Percentiles rank a stretch among this genome's conserved stretches.
Evolutionary conservation across 805 yeast genomes (phyloP).

Genomic region (Candida maesae): DNA sequence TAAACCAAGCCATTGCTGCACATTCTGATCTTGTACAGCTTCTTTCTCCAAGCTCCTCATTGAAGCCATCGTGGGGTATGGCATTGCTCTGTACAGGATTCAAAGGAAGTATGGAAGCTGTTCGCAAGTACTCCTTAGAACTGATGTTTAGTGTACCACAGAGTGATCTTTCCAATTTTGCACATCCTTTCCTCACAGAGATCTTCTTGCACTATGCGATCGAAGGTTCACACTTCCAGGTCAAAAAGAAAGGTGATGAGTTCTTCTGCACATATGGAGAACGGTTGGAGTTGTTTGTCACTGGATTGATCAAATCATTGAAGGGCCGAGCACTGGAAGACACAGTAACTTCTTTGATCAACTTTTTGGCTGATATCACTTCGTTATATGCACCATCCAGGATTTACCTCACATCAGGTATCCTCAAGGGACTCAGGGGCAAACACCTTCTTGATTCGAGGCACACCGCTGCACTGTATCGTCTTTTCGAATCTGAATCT

Average conservation of each 20-base stretch:
- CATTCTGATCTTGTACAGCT: constrained; percentile 54
- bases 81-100: constrained; percentile 73
- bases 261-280: constrained; percentile 57
- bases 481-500: constrained; percentile 34
- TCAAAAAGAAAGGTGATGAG: constrained; percentile 31
- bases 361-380: constrained; percentile 43
- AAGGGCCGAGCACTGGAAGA: constrained; percentile 26
- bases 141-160: constrained; percentile 51
- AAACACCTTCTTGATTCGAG: constrained; percentile 19
- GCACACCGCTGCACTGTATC: constrained; percentile 30
- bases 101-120: constrained; percentile 72
- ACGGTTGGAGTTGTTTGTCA: constrained; percentile 43
- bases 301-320: constrained; percentile 31
- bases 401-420: constrained; percentile 54
- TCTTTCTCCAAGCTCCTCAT: constrained; percentile 43
- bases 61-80: constrained; percentile 71
- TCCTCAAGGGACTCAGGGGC: constrained; percentile 46
- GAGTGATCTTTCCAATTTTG: constrained; percentile 43
- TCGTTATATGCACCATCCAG: constrained; percentile 68
- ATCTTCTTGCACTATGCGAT: constrained; percentile 55
- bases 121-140: constrained; percentile 57
- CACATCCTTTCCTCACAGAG: constrained; percentile 39
- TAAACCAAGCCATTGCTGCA: constrained; percentile 84
- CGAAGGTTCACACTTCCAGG: constrained; percentile 59
- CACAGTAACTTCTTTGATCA: constrained; percentile 34